phyloP scores from a whole-genome alignment of 108 stramenopile species.

The Skeletonema grethae region DNA sequence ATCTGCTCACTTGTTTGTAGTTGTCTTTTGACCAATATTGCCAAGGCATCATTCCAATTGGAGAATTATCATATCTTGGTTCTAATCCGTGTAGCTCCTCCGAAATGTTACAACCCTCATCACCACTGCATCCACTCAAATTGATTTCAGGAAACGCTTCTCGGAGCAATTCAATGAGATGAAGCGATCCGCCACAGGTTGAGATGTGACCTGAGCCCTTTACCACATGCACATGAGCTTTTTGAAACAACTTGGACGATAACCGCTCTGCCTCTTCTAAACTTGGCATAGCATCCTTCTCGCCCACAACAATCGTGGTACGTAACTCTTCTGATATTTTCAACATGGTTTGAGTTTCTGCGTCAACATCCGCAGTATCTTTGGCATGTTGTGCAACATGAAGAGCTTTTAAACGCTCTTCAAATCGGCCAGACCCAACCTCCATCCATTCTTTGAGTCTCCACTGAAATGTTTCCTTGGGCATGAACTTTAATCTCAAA shows the following conservation, averaged over 20 bases:
- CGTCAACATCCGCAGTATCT: not conserved
- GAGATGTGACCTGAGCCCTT: slow-evolving; percentile 82
- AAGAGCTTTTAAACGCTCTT: slow-evolving; percentile 25
- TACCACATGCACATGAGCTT: slow-evolving; percentile 65
- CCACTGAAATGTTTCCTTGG: slow-evolving; percentile 72
- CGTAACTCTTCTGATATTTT: slow-evolving; percentile 38
- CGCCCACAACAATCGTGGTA: slow-evolving; percentile 76
- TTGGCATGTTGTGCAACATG: slow-evolving; percentile 13
- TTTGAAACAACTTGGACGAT: slow-evolving; percentile 33
- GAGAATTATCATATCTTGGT: slow-evolving; percentile 10
- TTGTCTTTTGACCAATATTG: slow-evolving; percentile 68
- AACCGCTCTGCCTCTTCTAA: slow-evolving; percentile 77
- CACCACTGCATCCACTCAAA: not conserved
- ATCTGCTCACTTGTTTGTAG: slow-evolving; percentile 21
- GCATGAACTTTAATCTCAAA: slow-evolving; percentile 66
- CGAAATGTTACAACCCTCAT: slow-evolving; percentile 7
- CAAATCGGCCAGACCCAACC: slow-evolving; percentile 51
- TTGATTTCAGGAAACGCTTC: slow-evolving; percentile 57
- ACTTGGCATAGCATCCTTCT: slow-evolving; percentile 80
- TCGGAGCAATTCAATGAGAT: slow-evolving; percentile 68
- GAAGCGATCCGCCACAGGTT: slow-evolving; percentile 82
- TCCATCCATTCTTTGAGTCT: slow-evolving; percentile 74
- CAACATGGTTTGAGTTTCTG: slow-evolving; percentile 1
- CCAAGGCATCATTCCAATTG: slow-evolving; percentile 71
- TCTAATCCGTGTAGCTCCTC: slow-evolving; percentile 72